Evolutionary conservation across 2,329 filamentous ascomycete species (phyloP).

Genomic region (Sarocladiaceae sp.): DNA sequence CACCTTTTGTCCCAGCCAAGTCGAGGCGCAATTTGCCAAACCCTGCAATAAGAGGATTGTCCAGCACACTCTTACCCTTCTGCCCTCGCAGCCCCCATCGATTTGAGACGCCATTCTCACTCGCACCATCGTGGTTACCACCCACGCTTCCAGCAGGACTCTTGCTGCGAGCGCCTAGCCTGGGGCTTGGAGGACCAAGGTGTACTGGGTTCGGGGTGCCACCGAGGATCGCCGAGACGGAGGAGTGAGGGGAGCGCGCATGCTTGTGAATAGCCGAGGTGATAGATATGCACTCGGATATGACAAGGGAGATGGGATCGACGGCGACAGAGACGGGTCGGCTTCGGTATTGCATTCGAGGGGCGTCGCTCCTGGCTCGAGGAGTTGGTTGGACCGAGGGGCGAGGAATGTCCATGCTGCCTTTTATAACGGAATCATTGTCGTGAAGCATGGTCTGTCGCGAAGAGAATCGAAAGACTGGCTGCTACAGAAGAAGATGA

Average conservation of each 20-base stretch:
- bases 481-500: too few species aligned
- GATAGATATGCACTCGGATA: constrained; percentile 97
- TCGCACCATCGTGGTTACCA: constrained; percentile 30
- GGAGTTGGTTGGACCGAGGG: constrained; percentile 14
- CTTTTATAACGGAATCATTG: constrained; percentile 5
- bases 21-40: constrained; percentile 88
- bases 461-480: too few species aligned
- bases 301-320: constrained; percentile 86
- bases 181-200: constrained; percentile 41
- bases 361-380: constrained; percentile 23
- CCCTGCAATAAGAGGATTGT: constrained; percentile 91
- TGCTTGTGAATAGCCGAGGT: constrained; percentile 98
- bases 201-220: constrained; percentile 58
- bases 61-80: constrained; percentile 94
- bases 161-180: constrained; percentile 35
- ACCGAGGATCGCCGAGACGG: constrained; percentile 90
- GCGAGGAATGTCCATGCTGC: constrained; percentile 11
- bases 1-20: constrained; percentile 77
- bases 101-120: constrained; percentile 61
- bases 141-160: constrained; percentile 26
- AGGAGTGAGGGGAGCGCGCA: constrained; percentile 91
- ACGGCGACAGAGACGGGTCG: constrained; percentile 72
- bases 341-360: constrained; percentile 52
- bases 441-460: constrained; percentile 6
- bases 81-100: constrained; percentile 91